Conservation (phyloP, 2,329 filamentous ascomycete species). For the Stagonosporopsis tanaceti region DNA sequence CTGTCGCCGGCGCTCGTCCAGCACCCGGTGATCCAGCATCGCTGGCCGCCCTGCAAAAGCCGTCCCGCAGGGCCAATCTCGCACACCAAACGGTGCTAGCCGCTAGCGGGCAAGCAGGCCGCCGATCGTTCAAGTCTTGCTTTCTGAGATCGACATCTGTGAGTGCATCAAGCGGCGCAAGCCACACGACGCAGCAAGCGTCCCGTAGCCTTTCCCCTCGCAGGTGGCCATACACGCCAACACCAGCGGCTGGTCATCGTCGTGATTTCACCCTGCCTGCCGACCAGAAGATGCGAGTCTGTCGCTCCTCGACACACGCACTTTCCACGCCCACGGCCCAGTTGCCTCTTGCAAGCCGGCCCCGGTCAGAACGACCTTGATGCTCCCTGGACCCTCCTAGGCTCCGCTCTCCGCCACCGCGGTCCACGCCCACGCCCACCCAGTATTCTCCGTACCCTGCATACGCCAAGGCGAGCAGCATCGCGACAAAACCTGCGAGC, state of each 20-base stretch:
- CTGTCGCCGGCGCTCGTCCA: neutral
- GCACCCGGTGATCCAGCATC: neutral
- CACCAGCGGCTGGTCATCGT: conserved; percentile 5
- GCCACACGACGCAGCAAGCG: conserved; percentile 19
- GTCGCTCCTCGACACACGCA: conserved; percentile 9
- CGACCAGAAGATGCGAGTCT: neutral
- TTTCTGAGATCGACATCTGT: conserved; percentile 27
- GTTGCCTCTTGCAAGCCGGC: conserved; percentile 8
- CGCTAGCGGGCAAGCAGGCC: conserved; percentile 16
- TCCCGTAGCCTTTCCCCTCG: conserved; percentile 18
- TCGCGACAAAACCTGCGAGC: conserved; percentile 18
- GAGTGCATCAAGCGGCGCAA: conserved; percentile 27
- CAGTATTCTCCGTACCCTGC: conserved; percentile 30
- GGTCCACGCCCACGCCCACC: conserved; percentile 14
- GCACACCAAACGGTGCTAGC: conserved; percentile 19
- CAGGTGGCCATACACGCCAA: conserved; percentile 16
- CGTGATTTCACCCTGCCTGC: conserved; percentile 6
- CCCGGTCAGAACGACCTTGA: conserved; percentile 7
- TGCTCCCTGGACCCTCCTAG: conserved; percentile 5
- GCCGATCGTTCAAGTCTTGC: conserved; percentile 26
- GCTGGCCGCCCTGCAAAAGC: neutral
- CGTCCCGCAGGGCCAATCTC: conserved; percentile 9
- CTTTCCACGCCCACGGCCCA: conserved; percentile 6
- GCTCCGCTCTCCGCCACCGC: conserved; percentile 15
- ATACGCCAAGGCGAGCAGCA: conserved; percentile 28